Base-by-base conservation (phyloP, 441 rosid species). In the Breynia disticha region DNA sequence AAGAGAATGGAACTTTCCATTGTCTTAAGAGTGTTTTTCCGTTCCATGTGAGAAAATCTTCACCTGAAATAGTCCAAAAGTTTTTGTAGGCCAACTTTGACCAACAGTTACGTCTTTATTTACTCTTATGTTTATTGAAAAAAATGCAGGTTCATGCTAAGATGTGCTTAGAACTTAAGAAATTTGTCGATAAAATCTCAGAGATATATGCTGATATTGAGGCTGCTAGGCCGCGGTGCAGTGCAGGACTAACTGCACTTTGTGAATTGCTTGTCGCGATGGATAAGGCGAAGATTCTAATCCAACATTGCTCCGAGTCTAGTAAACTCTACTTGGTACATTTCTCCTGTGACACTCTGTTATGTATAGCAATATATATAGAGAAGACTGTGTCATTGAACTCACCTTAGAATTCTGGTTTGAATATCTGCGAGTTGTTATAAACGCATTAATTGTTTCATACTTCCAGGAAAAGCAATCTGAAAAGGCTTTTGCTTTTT, bases 251-350 rank as follows among this genome's bases (percentile, higher is more conserved):
- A 42, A 28, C 59, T 24, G 64, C 66, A 22, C 57, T 76, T 32
- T 71, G 79, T 58, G 63, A 52, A 16, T 42, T 76, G 60, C 67
- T 54, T 11, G 32, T 1, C 3, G 46, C 74, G 47, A 21, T 72
- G 37, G 77, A 76, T 16, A 67, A 59, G 56, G 74, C 77, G 52
- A 52, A 51, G 39, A 60, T 60, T 47, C 63, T 79, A 12, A 61
- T 79, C 69, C 84, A 51, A 53, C 64, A 60, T 22, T 76, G 84
- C 46, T 55, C 76, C 9, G 77, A 73, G 49, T 65, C 65, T 28
- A 79, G 81, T 42, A 71, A 69, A 65, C 70, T 76, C 58, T 71
- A 71, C 57, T 57, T 75, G 80, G 83, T 78, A 69, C 39, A 28
- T 28, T n/a, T 41, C n/a, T 3, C 44, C 5, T 41, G 13, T 41